Evolutionary conservation across 495 filamentous ascomycete species (phyloP).

Genomic region (Filosporella fistucella): DNA sequence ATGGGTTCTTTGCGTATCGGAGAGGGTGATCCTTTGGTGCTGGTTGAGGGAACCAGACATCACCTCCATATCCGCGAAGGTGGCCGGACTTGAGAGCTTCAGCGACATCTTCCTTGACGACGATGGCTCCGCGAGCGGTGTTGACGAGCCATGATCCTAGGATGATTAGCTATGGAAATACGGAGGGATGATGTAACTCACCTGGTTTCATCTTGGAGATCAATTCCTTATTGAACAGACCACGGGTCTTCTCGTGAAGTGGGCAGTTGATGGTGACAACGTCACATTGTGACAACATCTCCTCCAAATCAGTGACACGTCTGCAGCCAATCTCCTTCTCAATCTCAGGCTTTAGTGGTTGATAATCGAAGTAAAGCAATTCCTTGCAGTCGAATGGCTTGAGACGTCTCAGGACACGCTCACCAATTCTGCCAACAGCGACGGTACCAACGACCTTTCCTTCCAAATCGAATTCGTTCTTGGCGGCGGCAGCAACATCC

Average conservation of each 20-base stretch:
- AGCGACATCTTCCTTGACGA: constrained; percentile 98
- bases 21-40: constrained; percentile 93
- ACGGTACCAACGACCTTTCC: constrained; percentile 97
- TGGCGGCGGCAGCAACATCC: constrained; percentile 93
- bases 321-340: constrained; percentile 97
- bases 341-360: constrained; percentile 77
- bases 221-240: constrained; percentile 99
- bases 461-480: constrained; percentile 97
- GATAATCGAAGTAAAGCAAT: constrained; percentile 99
- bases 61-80: constrained; percentile 94
- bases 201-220: constrained; percentile 97
- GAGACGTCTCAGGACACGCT: constrained; percentile 92
- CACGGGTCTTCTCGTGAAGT: constrained; percentile 93
- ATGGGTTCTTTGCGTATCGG: constrained; percentile 88
- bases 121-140: constrained; percentile 97
- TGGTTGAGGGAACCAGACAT: constrained; percentile 81
- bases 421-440: constrained; percentile 94
- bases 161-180: background rate
- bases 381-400: constrained; percentile 99
- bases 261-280: constrained; percentile 99
- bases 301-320: constrained; percentile 81
- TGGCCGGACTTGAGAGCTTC: constrained; percentile 90
- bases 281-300: constrained; percentile 93
- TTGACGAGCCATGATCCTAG: constrained; percentile 89
- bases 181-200: constrained; percentile 6